Conservation (phyloP, 257 asterid species). For the Scutellaria baicalensis region DNA sequence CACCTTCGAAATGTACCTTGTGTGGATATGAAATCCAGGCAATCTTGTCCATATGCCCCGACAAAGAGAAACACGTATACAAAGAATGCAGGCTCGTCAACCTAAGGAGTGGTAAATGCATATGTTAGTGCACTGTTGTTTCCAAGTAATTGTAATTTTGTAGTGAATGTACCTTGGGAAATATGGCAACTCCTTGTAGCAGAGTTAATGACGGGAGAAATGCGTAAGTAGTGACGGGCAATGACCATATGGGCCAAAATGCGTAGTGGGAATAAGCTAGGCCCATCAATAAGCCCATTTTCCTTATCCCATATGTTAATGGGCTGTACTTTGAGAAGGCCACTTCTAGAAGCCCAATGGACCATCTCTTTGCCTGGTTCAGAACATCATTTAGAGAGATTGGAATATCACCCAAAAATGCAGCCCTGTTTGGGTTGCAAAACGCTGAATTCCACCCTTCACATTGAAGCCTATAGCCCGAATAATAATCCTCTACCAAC, state of each 20-base stretch:
- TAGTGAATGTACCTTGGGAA: slow-evolving; percentile 50
- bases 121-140: too few relatives aligned
- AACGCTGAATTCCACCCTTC: slow-evolving; percentile 70
- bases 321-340: slow-evolving; percentile 52
- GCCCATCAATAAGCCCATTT: slow-evolving; percentile 46
- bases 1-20: slow-evolving; percentile 37
- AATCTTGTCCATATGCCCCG: slow-evolving; percentile 62
- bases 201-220: slow-evolving; percentile 49
- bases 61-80: slow-evolving; percentile 43
- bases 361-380: slow-evolving; percentile 54
- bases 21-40: slow-evolving; percentile 32
- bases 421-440: slow-evolving; percentile 57
- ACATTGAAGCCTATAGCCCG: slow-evolving; percentile 62
- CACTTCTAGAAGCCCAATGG: slow-evolving; percentile 59
- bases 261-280: slow-evolving; percentile 36
- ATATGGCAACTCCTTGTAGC: slow-evolving; percentile 35
- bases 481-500: slow-evolving; percentile 61
- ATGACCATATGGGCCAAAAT: slow-evolving; percentile 43
- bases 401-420: slow-evolving; percentile 65
- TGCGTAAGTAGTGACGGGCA: slow-evolving; percentile 43
- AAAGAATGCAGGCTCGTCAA: slow-evolving; percentile 29
- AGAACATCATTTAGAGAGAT: slow-evolving; percentile 45
- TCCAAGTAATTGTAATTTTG: too few relatives aligned
- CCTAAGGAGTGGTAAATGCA: slow-evolving; percentile 14
- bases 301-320: slow-evolving; percentile 36